Conservation (phyloP, 2,329 filamentous ascomycete genomes). For the Rhexocercosporidium sp. region DNA sequence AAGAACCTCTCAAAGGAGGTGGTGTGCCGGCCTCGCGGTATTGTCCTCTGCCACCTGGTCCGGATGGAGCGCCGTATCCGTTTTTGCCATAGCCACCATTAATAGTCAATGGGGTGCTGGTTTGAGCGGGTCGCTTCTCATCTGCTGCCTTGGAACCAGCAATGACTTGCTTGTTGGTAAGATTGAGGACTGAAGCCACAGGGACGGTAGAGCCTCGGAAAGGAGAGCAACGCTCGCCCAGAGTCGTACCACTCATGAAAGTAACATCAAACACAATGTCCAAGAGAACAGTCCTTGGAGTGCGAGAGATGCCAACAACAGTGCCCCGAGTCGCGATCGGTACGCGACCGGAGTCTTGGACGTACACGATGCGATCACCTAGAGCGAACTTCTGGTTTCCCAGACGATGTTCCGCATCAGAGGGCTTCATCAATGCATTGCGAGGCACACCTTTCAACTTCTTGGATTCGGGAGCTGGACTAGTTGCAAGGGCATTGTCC, state of each 20-base stretch:
- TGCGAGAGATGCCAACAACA: slow-evolving; percentile 92
- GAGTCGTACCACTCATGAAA: slow-evolving; percentile 96
- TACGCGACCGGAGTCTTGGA: slow-evolving; percentile 90
- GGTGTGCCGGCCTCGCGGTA: slow-evolving; percentile 62
- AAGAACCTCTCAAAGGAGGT: slow-evolving; percentile 59
- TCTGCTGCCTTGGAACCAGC: slow-evolving; percentile 64
- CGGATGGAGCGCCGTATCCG: slow-evolving; percentile 57
- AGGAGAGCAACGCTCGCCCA: slow-evolving; percentile 86
- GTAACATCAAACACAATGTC: slow-evolving; percentile 93
- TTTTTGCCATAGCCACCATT: slow-evolving; percentile 44
- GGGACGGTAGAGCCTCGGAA: slow-evolving; percentile 95
- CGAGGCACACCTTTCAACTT: slow-evolving; percentile 83
- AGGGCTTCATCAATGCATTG: slow-evolving; percentile 87
- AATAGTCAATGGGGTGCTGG: slow-evolving; percentile 57
- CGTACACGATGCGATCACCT: slow-evolving; percentile 92
- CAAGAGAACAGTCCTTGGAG: slow-evolving; percentile 78
- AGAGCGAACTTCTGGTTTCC: slow-evolving; percentile 82
- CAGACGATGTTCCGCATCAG: slow-evolving; percentile 91
- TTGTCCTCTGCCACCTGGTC: slow-evolving; percentile 64
- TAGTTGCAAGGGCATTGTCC: slow-evolving; percentile 62
- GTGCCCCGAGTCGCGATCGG: slow-evolving; percentile 92
- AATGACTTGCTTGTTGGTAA: slow-evolving; percentile 81
- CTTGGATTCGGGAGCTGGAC: slow-evolving; percentile 62
- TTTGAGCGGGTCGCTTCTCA: slow-evolving; percentile 56
- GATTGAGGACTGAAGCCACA: slow-evolving; percentile 85